Conservation (phyloP, 208 protist genomes). For the Leishmania tropica region DNA sequence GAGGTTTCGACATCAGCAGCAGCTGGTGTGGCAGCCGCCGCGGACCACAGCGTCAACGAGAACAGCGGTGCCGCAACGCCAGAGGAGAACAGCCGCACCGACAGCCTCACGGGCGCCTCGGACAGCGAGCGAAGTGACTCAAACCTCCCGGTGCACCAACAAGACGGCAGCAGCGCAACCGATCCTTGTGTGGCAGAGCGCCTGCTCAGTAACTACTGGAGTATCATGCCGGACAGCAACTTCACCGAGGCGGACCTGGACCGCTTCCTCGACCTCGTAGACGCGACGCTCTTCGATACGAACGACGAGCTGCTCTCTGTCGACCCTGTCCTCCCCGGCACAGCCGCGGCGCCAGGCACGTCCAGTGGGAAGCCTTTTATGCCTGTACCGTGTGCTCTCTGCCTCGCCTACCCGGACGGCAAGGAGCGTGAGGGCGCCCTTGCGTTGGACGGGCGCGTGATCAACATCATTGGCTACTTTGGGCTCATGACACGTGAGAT, state of each 20-base stretch:
- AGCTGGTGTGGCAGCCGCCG: neutral
- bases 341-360: neutral
- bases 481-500: constrained; percentile 63
- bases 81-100: neutral
- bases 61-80: neutral
- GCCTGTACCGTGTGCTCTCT: constrained; percentile 79
- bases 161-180: constrained; percentile 2
- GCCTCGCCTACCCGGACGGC: constrained; percentile 74
- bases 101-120: neutral
- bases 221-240: constrained; percentile 57
- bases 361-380: constrained; percentile 32
- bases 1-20: neutral
- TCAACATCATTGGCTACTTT: constrained; percentile 89
- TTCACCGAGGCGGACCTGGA: constrained; percentile 80
- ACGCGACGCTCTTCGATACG: constrained; percentile 55
- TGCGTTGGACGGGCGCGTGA: constrained; percentile 57
- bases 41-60: neutral
- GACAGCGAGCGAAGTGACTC: neutral
- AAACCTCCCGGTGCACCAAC: neutral
- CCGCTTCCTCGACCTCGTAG: constrained; percentile 65
- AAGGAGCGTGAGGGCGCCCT: constrained; percentile 75
- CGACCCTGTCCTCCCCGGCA: constrained; percentile 20
- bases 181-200: neutral
- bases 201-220: constrained; percentile 46
- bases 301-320: constrained; percentile 61